Evolutionary conservation across 1,139 yeast genomes (phyloP).

Genomic region (Martiniozyma asiatica): DNA sequence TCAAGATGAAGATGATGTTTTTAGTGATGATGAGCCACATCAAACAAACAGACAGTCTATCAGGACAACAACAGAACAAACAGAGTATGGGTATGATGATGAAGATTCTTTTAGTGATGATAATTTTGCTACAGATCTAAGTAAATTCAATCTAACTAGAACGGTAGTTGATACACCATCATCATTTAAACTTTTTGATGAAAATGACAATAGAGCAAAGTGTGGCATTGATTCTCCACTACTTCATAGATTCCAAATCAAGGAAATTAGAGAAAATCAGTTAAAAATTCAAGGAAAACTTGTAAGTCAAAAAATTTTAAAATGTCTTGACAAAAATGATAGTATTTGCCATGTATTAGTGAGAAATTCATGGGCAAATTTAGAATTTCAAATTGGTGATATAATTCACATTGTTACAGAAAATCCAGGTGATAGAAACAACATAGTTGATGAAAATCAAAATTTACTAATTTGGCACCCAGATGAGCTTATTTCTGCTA

Average conservation of each 20-base stretch:
- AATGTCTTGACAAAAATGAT: slow-evolving; percentile 30
- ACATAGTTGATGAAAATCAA: slow-evolving; percentile 39
- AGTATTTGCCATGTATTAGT: slow-evolving; percentile 31
- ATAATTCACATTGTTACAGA: slow-evolving; percentile 43
- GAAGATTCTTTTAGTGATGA: slow-evolving; percentile 19
- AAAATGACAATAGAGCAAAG: slow-evolving; percentile 26
- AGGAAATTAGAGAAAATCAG: slow-evolving; percentile 25
- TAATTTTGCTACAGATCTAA: slow-evolving; percentile 14
- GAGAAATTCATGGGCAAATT: slow-evolving; percentile 25
- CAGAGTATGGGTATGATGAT: neutral
- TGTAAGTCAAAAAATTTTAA: slow-evolving; percentile 36
- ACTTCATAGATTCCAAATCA: slow-evolving; percentile 39
- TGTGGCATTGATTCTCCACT: slow-evolving; percentile 34
- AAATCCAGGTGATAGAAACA: slow-evolving; percentile 26
- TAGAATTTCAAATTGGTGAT: slow-evolving; percentile 35
- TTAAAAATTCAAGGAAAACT: slow-evolving; percentile 24
- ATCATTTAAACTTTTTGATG: slow-evolving; percentile 10
- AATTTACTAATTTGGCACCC: slow-evolving; percentile 73
- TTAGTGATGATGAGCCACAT: slow-evolving; percentile 20
- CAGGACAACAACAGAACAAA: neutral
- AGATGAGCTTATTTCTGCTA: slow-evolving; percentile 70
- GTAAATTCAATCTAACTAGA: slow-evolving; percentile 5
- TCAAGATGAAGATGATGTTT: slow-evolving; percentile 12
- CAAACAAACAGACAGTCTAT: neutral
- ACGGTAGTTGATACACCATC: slow-evolving; percentile 1